Evolutionary conservation across 345 rosid genomes (phyloP).

Genomic region (Eucalyptus caleyi): DNA sequence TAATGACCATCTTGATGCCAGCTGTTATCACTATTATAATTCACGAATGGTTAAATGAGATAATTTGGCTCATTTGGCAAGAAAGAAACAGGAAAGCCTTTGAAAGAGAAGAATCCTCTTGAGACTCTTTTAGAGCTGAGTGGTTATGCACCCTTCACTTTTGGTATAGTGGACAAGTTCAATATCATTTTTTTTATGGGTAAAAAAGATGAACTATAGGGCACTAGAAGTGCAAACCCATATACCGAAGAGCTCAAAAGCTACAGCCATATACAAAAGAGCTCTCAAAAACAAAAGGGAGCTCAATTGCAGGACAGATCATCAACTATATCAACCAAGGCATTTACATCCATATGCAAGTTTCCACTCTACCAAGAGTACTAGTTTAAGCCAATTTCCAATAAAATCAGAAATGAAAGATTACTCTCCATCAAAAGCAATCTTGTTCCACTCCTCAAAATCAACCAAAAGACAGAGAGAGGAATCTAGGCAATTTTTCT

Average conservation of each 20-base stretch:
- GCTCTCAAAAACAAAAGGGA: not conserved
- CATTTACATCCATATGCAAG: not conserved
- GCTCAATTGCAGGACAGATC: not conserved
- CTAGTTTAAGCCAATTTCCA: not conserved
- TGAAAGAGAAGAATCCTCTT: not conserved
- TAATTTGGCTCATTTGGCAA: not conserved
- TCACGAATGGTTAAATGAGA: not conserved
- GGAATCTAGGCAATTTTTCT: not conserved
- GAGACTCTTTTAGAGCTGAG: not conserved
- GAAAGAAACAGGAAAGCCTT: not conserved
- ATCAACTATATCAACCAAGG: not conserved
- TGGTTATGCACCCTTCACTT: not conserved
- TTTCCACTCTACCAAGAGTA: not conserved
- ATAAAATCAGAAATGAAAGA: not conserved
- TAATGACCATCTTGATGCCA: not conserved
- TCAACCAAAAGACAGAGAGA: not conserved
- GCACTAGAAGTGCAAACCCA: not conserved
- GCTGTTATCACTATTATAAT: not conserved
- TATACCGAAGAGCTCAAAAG: not conserved
- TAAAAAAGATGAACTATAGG: not conserved
- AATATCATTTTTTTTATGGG: not conserved
- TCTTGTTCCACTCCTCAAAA: not conserved
- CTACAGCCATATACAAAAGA: not conserved
- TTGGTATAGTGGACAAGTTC: not conserved
- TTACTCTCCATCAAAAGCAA: not conserved